phyloP scores from a whole-genome alignment of 768 basidiomycete species.

The Pleurotus ostreatus region DNA sequence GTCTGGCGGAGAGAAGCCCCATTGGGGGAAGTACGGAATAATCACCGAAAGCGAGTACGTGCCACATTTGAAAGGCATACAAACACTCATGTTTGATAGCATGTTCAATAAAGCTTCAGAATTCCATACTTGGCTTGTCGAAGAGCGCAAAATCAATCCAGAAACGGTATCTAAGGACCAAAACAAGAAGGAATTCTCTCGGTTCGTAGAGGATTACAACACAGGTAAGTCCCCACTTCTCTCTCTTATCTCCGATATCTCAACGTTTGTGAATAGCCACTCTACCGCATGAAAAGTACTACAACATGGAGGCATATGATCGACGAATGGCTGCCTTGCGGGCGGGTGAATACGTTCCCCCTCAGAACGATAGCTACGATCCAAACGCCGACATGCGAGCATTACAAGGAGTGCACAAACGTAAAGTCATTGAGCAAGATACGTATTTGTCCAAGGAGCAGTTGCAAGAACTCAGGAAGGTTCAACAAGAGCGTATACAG shows the following conservation, averaged over 20 bases:
- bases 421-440: conserved; percentile 60
- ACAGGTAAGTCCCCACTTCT: conserved; percentile 45
- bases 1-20: conserved; percentile 51
- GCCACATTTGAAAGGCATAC: neutral
- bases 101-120: conserved; percentile 81
- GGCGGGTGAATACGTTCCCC: conserved; percentile 78
- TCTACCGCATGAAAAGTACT: conserved; percentile 92
- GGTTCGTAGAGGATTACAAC: conserved; percentile 82
- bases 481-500: conserved; percentile 84
- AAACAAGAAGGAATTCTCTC: conserved; percentile 78
- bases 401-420: conserved; percentile 67
- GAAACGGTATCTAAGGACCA: conserved; percentile 85
- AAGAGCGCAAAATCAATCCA: conserved; percentile 88
- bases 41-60: conserved; percentile 84
- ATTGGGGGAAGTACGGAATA: conserved; percentile 91
- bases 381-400: conserved; percentile 82
- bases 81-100: conserved; percentile 33
- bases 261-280: conserved; percentile 53
- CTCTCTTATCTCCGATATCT: neutral
- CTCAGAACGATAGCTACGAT: conserved; percentile 71
- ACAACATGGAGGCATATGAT: conserved; percentile 85
- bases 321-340: conserved; percentile 80
- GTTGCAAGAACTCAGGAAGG: conserved; percentile 72
- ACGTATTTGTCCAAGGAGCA: conserved; percentile 77
- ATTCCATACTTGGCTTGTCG: conserved; percentile 90